Conservation (phyloP, 78 protist genomes). For the Capsaspora owczarzaki region DNA sequence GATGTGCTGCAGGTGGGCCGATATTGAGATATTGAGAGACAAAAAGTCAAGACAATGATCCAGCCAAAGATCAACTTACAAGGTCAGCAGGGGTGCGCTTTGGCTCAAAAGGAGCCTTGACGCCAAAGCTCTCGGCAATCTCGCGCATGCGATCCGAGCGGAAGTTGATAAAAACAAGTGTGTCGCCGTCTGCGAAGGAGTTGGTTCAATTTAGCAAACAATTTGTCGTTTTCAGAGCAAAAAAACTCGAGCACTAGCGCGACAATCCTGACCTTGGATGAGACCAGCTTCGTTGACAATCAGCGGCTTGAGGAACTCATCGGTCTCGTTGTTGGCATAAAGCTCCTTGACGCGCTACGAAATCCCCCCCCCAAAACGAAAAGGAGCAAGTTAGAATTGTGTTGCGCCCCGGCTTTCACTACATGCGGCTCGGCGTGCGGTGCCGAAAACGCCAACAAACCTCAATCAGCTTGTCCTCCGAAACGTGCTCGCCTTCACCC, state of each 20-base stretch:
- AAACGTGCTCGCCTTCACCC: neutral
- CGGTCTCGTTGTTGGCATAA: neutral
- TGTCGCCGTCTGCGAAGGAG: constrained; percentile 15
- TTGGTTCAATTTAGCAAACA: no score
- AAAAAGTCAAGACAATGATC: neutral
- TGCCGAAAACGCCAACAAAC: no score
- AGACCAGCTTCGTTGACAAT: neutral
- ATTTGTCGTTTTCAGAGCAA: no score
- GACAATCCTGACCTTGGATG: neutral
- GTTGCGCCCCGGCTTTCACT: no score
- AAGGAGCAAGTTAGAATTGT: no score
- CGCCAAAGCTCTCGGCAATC: neutral
- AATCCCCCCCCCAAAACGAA: neutral
- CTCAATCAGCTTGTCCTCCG: no score
- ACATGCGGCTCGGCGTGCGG: no score
- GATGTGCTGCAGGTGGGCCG: neutral
- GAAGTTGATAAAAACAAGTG: constrained; percentile 4
- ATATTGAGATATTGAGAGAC: neutral
- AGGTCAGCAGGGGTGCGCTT: neutral
- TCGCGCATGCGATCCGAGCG: constrained; percentile 34
- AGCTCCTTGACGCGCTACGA: neutral
- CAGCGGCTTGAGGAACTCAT: constrained; percentile 30
- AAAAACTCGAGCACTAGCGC: no score
- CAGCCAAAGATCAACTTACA: neutral
- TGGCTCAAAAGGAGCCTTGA: constrained; percentile 1